Base-by-base conservation (phyloP, 768 basidiomycete genomes). In the Kwoniella bestiolae region DNA sequence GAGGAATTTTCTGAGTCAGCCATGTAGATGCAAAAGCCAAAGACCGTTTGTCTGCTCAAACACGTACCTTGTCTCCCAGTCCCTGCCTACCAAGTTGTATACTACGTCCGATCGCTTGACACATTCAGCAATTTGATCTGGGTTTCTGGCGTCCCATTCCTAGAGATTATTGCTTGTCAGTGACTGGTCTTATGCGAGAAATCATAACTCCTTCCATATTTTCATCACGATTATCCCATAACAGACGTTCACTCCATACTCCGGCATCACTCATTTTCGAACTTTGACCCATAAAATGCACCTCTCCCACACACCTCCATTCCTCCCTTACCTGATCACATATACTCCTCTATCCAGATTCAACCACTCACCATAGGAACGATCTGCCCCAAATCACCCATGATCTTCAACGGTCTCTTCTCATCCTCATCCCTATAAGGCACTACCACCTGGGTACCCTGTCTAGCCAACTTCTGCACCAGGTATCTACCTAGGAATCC, bases 371-470 rank as follows among this genome's bases (percentile, higher is more conserved):
- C 94, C 90, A 98, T 87, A 73, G 91, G 88, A 62, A 97, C 91
- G 69, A 99, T 90, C 84, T 95, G 94, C 7, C 96, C 96, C 60
- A 98, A 84, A 83, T 99, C 96, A 46, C 95, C 96, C 88, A 90
- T 94, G 12, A 91, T 91, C 82, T 89, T 90, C 76, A 99, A 84
- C 76, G 91, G 87, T 65, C 95, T 85, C 74, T 90, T 92, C 78
- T 93, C 90, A 77, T 98, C 93, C 78, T 92, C 91, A 70, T 97
- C 93, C 47, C 96, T 87, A 84, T 95, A 97, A 6, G 95, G 95
- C 55, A 96, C 85, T 77, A 98, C 86, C 65, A 97, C 94, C 77
- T 94, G 93, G 5, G 92, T 93, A 18, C 95, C 95, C 78, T 87
- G 84, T 83, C 91, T 92, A 66, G 91, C 95, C 91, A 99, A 87